Evolutionary conservation across 495 filamentous ascomycete species (phyloP).

Genomic region (Entonaema liquescens): DNA sequence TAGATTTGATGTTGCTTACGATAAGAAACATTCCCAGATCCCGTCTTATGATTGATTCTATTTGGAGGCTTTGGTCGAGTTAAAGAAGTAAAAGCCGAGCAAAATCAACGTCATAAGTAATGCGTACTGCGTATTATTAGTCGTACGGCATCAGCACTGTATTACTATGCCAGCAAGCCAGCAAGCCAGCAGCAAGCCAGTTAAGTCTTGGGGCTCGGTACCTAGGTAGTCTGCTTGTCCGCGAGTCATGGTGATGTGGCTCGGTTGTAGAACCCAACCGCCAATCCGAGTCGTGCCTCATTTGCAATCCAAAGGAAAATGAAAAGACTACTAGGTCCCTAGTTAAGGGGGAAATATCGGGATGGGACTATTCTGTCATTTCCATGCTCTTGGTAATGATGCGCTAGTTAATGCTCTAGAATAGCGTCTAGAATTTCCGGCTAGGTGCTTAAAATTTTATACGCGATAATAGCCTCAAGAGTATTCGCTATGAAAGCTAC

Average conservation of each 20-base stretch:
- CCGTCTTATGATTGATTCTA: slow-evolving; percentile 10
- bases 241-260: neutral
- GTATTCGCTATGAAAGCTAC: neutral
- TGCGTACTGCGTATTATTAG: neutral
- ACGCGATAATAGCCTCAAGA: neutral
- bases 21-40: slow-evolving; percentile 14
- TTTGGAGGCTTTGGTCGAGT: slow-evolving; percentile 7
- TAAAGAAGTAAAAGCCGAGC: slow-evolving; percentile 10
- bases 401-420: neutral
- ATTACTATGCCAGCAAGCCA: neutral
- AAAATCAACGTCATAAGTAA: slow-evolving; percentile 5
- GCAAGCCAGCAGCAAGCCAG: neutral
- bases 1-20: slow-evolving; percentile 9
- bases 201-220: neutral
- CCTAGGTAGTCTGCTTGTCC: neutral
- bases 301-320: neutral
- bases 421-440: neutral
- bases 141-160: neutral
- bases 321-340: neutral
- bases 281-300: neutral
- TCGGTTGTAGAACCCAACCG: neutral
- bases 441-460: neutral
- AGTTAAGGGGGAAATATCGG: neutral
- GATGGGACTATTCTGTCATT: neutral
- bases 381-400: neutral